Evolutionary conservation across 2,329 filamentous ascomycete species (phyloP).

Genomic region (Cladophialophora carrionii): DNA sequence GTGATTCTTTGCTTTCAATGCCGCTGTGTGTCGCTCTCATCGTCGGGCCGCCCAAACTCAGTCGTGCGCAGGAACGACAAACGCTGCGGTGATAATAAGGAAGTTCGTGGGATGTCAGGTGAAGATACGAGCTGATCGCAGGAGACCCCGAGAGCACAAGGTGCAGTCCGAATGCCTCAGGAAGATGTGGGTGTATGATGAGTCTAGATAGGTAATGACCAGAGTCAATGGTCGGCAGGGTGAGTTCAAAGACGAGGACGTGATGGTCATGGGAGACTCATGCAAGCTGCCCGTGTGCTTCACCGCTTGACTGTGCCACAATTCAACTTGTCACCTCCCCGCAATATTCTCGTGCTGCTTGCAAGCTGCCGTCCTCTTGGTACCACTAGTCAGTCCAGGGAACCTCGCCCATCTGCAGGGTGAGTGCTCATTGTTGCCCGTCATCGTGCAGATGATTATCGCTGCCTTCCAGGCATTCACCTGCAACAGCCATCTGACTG

Average conservation of each 20-base stretch:
- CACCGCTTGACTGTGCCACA: conserved; percentile 24
- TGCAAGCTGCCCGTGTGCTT: conserved; percentile 18
- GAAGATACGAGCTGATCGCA: neutral
- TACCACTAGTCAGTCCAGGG: conserved; percentile 8
- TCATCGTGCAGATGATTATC: conserved; percentile 16
- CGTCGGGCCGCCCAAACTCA: conserved; percentile 14
- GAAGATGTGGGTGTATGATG: conserved; percentile 1
- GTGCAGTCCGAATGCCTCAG: conserved; percentile 1
- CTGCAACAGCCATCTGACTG: conserved; percentile 12
- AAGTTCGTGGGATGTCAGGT: conserved; percentile 9
- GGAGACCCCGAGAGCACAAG: conserved; percentile 2
- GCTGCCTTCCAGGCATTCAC: conserved; percentile 5
- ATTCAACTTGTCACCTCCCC: conserved; percentile 8
- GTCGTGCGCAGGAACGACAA: neutral
- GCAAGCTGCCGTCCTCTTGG: conserved; percentile 15
- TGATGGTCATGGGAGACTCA: conserved; percentile 16
- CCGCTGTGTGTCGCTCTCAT: conserved; percentile 26
- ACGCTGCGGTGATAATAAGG: conserved; percentile 11
- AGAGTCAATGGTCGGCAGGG: neutral
- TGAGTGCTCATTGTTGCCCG: neutral
- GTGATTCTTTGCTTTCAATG: conserved; percentile 5
- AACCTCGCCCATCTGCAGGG: neutral
- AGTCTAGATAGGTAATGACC: neutral
- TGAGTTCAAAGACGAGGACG: neutral
- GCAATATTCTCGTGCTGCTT: conserved; percentile 12